Base-by-base conservation (phyloP, 2,329 filamentous ascomycete genomes). In the Penicillium brasilianum region DNA sequence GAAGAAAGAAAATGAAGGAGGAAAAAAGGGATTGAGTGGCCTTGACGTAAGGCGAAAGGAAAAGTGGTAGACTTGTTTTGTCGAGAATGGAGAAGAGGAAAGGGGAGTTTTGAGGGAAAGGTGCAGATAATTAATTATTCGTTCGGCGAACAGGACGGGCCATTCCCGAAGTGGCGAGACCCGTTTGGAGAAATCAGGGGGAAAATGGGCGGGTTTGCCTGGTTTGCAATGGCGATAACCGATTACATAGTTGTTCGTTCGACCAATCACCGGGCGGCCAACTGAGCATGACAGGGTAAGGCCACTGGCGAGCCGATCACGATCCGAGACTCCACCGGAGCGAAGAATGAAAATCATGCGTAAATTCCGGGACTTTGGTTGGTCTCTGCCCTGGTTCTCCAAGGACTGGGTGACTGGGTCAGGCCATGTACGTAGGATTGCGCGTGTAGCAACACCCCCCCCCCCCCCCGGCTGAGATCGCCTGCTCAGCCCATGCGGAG, bases 121-220 rank as follows among this genome's bases (percentile, higher is more conserved):
- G 39, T 30, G 44, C 55, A 18, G 57, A 56, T 59, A 48, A 61
- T 59, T 57, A 63, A 56, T 50, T 46, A n/a, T 20, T 36, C 14
- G 25, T 18, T 43, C 36, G 52, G 37, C 25, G 22, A 22, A 20
- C 52, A 34, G 67, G 63, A 61, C 61, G 61, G 59, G 61, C 67
- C 62, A 66, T 62, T 72, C 68, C 72, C 72, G 72, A 71, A 70
- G 74, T 76, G 74, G 74, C 74, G 74, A 74, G 73, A 74, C 66
- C 62, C 61, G 58, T 66, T 67, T 58, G 32, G 25, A 28, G 25
- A 6, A 28, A n/a, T n/a, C n/a, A n/a, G n/a, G n/a, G n/a, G n/a
- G n/a, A n/a, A n/a, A n/a, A n/a, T n/a, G n/a, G n/a, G n/a, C n/a
- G n/a, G n/a, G 51, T 54, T 54, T 54, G 51, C 13, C 51, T 18